phyloP scores from a whole-genome alignment of 2,329 filamentous ascomycete genomes.

The Colletotrichum paranaense region DNA sequence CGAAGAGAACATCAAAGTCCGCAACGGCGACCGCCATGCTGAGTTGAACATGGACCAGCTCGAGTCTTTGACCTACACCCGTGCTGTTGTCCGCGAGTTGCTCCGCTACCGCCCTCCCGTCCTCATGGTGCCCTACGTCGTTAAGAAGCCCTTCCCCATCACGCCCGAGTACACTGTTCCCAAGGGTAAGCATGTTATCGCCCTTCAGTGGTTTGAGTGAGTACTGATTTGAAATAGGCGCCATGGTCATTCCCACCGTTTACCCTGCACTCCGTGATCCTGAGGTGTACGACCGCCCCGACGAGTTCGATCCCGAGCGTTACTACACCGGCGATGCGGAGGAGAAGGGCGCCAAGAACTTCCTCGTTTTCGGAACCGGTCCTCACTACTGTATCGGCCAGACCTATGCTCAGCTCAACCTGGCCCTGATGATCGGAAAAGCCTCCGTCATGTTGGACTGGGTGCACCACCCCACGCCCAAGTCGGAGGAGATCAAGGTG shows the following conservation, averaged over 20 bases:
- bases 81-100: slow-evolving; percentile 90
- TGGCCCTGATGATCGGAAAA: slow-evolving; percentile 91
- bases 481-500: slow-evolving; percentile 95
- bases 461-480: slow-evolving; percentile 85
- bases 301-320: slow-evolving; percentile 88
- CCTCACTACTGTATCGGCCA: slow-evolving; percentile 98
- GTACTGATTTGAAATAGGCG: slow-evolving; percentile 58
- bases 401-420: slow-evolving; percentile 88
- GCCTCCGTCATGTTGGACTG: slow-evolving; percentile 88
- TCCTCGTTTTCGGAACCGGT: slow-evolving; percentile 93
- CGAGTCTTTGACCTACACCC: slow-evolving; percentile 89
- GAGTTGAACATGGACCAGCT: slow-evolving; percentile 85
- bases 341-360: slow-evolving; percentile 90
- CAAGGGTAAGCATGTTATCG: slow-evolving; percentile 69
- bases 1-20: slow-evolving; percentile 85
- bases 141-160: slow-evolving; percentile 95
- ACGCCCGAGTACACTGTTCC: slow-evolving; percentile 89
- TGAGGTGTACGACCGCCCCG: slow-evolving; percentile 90
- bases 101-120: slow-evolving; percentile 96
- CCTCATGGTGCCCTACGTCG: slow-evolving; percentile 94
- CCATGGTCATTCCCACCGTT: slow-evolving; percentile 93
- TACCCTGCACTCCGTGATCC: slow-evolving; percentile 93
- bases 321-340: slow-evolving; percentile 93
- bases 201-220: background rate
- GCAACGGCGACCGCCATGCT: slow-evolving; percentile 79